Conservation (phyloP, 352 stramenopile genomes). For the Phytophthora capsici region DNA sequence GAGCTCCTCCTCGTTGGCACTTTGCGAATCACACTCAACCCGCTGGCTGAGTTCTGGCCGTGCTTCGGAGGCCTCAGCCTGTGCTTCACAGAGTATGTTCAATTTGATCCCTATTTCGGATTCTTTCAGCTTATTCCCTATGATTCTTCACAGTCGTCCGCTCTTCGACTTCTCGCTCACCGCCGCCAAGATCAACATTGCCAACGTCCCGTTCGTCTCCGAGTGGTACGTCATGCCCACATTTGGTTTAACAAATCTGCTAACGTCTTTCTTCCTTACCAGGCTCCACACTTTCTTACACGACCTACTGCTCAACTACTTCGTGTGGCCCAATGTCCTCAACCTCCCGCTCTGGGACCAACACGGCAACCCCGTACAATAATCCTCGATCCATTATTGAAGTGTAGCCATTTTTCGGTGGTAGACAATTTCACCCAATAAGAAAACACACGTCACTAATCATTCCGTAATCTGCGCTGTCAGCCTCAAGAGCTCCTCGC, state of each 20-base stretch:
- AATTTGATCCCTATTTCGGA: background rate
- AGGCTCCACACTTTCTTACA: constrained; percentile 83
- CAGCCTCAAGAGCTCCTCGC: constrained; percentile 7
- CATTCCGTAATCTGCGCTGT: constrained; percentile 22
- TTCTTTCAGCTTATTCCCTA: background rate
- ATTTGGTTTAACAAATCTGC: constrained; percentile 2
- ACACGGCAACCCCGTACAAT: constrained; percentile 27
- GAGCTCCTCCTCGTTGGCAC: constrained; percentile 77
- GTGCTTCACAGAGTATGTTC: constrained; percentile 72
- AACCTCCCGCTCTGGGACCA: constrained; percentile 77
- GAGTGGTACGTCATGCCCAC: constrained; percentile 58
- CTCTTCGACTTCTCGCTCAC: constrained; percentile 82
- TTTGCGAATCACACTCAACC: constrained; percentile 74
- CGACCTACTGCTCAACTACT: constrained; percentile 77
- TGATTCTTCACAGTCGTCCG: constrained; percentile 46
- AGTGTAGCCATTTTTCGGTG: constrained; percentile 12
- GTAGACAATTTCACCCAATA: background rate
- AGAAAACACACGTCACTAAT: constrained; percentile 1
- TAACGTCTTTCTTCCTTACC: constrained; percentile 3
- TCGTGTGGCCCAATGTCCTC: constrained; percentile 79
- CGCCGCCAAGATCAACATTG: constrained; percentile 85
- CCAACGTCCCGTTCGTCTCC: constrained; percentile 81
- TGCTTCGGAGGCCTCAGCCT: constrained; percentile 74
- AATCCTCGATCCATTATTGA: background rate
- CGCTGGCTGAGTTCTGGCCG: constrained; percentile 69